Conservation (phyloP, 768 basidiomycete species). For the Inosperma sp. region DNA sequence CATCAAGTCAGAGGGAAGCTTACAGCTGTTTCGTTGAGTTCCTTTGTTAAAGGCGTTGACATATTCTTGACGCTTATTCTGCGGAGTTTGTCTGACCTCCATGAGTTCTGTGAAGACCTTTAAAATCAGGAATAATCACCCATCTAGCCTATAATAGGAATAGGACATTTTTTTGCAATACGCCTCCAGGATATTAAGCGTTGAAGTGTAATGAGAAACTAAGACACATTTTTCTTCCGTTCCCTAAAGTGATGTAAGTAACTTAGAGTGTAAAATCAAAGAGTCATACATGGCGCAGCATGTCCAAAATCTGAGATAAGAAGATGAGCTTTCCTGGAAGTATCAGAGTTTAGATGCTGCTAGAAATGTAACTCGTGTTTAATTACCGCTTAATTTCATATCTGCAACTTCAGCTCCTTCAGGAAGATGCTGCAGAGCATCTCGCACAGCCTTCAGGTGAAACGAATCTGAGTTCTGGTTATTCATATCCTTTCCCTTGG, state of each 20-base stretch:
- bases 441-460: slow-evolving; percentile 48
- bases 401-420: slow-evolving; percentile 59
- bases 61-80: slow-evolving; percentile 74
- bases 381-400: slow-evolving; percentile 72
- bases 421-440: slow-evolving; percentile 61
- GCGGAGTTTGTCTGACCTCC: slow-evolving; percentile 60
- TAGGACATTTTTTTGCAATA: slow-evolving; percentile 76
- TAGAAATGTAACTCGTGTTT: neutral
- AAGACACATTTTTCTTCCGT: slow-evolving; percentile 94
- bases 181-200: slow-evolving; percentile 86
- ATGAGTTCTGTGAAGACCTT: neutral
- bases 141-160: slow-evolving; percentile 82
- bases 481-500: slow-evolving; percentile 34
- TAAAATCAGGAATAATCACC: slow-evolving; percentile 38
- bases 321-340: slow-evolving; percentile 67
- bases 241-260: slow-evolving; percentile 33
- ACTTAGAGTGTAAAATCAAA: neutral
- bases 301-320: slow-evolving; percentile 57
- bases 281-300: slow-evolving; percentile 49
- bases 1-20: slow-evolving; percentile 22
- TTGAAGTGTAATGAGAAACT: slow-evolving; percentile 95
- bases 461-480: slow-evolving; percentile 28
- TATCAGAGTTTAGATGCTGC: neutral
- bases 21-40: slow-evolving; percentile 67
- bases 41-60: slow-evolving; percentile 88